Base-by-base conservation (phyloP, 345 rosid genomes). In the Pugionium cornutum region DNA sequence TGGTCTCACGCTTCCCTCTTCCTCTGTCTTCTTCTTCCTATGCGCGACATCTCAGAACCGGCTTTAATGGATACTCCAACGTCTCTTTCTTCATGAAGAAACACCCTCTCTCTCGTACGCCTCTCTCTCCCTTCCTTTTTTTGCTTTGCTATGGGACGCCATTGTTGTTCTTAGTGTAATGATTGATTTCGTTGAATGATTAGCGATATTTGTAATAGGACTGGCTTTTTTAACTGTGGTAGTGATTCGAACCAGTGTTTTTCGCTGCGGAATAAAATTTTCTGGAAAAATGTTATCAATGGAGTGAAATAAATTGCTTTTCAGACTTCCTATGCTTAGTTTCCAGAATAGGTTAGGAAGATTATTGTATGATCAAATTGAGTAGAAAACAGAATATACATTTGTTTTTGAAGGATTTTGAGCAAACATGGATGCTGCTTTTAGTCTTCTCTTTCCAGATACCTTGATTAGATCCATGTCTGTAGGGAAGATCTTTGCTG, bases 401-500 rank as follows among this genome's bases (percentile, higher is more conserved):
- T 43, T 41, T 43, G 44, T 27, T 46, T 47, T 30, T 35, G 11
- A 43, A 28, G 8, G 69, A 27, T 37, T 47, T 34, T 53, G 46
- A 62, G 47, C 34, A 57, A 37, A 32, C 3, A 7, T 47, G 32
- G 33, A 4, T 41, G 26, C 41, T 57, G 29, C 9, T 61, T 34
- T 36, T 26, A 60, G 47, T 28, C 2, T 46, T 54, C 7, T 4
- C 63, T 28, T 7, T 9, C 28, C 10, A 42, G 57, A 58, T 43
- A 27, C 6, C 49, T 59, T 74, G 78, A 74, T 62, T 74, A 60
- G 48, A 62, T 74, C 70, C 74, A 60, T 67, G 30, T 60, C 9
- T 89, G 82, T 83, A 92, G 98, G 91, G 85, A 86, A 86, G 90
- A 83, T 82, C 69, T 76, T 79, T 68, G 86, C 84, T 74, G 83